phyloP scores from a whole-genome alignment of 352 stramenopile species.

The Phytophthora macrochlamydospora region DNA sequence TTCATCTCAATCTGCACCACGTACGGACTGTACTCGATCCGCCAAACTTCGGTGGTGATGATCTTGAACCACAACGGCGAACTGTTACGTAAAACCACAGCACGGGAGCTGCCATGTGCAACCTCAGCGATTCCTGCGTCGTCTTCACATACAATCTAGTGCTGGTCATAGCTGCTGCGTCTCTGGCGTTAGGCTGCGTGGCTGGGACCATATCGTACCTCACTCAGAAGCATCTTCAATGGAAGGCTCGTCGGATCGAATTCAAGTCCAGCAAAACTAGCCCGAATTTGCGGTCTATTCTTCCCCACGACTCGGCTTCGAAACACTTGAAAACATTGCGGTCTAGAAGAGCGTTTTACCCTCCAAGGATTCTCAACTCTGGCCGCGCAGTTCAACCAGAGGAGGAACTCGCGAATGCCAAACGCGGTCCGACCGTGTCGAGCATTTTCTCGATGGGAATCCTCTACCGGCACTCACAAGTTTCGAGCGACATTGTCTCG shows the following conservation, averaged over 20 bases:
- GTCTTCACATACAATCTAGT: slow-evolving; percentile 22
- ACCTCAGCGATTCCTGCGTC: slow-evolving; percentile 24
- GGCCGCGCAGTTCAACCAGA: neutral
- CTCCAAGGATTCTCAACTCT: neutral
- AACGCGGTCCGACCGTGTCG: neutral
- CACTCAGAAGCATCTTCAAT: slow-evolving; percentile 3
- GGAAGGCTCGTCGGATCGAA: slow-evolving; percentile 1
- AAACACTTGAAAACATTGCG: neutral
- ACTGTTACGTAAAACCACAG: slow-evolving; percentile 20
- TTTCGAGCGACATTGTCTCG: slow-evolving; percentile 23
- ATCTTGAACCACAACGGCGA: slow-evolving; percentile 18
- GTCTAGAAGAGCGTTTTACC: slow-evolving; percentile 2
- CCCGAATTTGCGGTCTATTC: slow-evolving; percentile 4
- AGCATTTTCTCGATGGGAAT: slow-evolving; percentile 5
- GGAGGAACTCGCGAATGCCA: neutral
- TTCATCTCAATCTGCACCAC: slow-evolving; percentile 2
- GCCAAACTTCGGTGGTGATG: slow-evolving; percentile 9
- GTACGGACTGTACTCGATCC: neutral
- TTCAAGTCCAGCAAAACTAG: neutral
- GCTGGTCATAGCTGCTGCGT: slow-evolving; percentile 2
- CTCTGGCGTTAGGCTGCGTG: slow-evolving; percentile 5
- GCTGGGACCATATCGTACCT: slow-evolving; percentile 5
- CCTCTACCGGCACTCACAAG: slow-evolving; percentile 7
- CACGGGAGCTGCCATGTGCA: slow-evolving; percentile 9
- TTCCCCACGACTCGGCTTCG: neutral